These are phyloP conservation scores for Stenogyne calaminthoides DNA, from an alignment of 305 asterid genomes.

Conservation along the genomic window DNA sequence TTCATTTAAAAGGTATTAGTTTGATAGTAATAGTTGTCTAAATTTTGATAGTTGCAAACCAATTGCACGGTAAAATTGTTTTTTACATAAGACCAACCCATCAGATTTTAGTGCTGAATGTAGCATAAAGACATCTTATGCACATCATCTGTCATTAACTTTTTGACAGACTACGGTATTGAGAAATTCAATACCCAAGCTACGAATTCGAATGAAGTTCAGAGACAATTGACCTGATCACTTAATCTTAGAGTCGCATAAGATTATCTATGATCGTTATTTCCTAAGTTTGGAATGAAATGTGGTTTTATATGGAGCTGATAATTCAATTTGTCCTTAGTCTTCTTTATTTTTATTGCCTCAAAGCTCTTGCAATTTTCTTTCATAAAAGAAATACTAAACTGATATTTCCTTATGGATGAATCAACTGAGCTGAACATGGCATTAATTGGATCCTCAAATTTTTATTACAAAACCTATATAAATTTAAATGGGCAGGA, in stretches of 20 bases:
- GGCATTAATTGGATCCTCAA: constrained; percentile 3
- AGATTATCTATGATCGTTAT: background rate
- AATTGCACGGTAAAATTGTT: too few relatives aligned
- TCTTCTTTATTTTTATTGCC: constrained; percentile 7
- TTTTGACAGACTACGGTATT: constrained; percentile 8
- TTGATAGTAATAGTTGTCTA: too few relatives aligned
- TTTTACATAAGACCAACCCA: background rate
- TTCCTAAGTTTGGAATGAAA: constrained; percentile 1
- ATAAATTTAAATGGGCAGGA: background rate
- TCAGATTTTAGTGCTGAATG: constrained; percentile 26
- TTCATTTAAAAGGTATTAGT: too few relatives aligned
- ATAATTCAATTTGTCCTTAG: background rate
- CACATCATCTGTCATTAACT: constrained; percentile 26
- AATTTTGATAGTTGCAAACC: too few relatives aligned
- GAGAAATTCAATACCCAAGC: constrained; percentile 16
- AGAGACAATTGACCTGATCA: constrained; percentile 3
- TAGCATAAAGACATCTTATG: constrained; percentile 19
- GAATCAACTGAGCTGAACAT: constrained; percentile 17
- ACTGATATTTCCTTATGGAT: background rate
- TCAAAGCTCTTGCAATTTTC: background rate
- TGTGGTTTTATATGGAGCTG: constrained; percentile 13
- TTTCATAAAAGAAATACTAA: constrained; percentile 7
- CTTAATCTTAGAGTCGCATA: background rate
- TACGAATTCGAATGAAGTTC: constrained; percentile 20
- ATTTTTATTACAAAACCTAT: background rate